Base-by-base conservation (phyloP, 208 protist species). In the Jaenimonas drosophilae region DNA sequence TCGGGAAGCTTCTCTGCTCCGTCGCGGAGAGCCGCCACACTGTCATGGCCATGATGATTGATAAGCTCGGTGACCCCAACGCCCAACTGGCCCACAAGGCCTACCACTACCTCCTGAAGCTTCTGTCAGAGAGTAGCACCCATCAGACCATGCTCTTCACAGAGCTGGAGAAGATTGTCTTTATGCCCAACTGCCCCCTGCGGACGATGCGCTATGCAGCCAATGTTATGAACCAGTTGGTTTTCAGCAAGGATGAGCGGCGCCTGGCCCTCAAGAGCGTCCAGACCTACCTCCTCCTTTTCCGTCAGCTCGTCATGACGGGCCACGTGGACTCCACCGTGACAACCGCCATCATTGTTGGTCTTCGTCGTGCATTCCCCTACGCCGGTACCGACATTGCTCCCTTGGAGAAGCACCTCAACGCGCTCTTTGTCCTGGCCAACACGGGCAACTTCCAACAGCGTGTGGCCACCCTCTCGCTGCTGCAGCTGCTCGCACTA, bases 181-280 rank as follows among this genome's bases (percentile, higher is more conserved):
- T 92, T 66, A 91, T 79, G 64, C 84, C 88, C 42, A 92, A 92
- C 64, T 90, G 80, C 62, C 78, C 88, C 3, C 63, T 90, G 26
- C 64, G 66, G 9, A 93, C 88, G 31, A 90, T 91, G 80, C 76
- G 79, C 33, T 92, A 91, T 58, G 76, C 79, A 31, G 77, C 67
- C 26, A 93, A 91, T 59, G 68, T 96, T 6, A 83, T 96, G 74
- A 92, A 90, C 64, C 88, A 96, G 57, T 70, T 96, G 44, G 86
- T 96, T 28, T 94, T 85, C 64, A 91, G 61, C 65, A 88, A 91
- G 55, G 80, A 88, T 43, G 86, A 94, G 56, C 74, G 80, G 29
- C 89, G 85, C 61, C 78, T 96, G 30, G 83, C 88, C 2, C 49
- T 88, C 49, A 90, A 88, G 59, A 61, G 67, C 37, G 76, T 96